Evolutionary conservation across 257 asterid genomes (phyloP), one percentile per base, ranked within the genome.

Genomic region (Plantago elongata): DNA sequence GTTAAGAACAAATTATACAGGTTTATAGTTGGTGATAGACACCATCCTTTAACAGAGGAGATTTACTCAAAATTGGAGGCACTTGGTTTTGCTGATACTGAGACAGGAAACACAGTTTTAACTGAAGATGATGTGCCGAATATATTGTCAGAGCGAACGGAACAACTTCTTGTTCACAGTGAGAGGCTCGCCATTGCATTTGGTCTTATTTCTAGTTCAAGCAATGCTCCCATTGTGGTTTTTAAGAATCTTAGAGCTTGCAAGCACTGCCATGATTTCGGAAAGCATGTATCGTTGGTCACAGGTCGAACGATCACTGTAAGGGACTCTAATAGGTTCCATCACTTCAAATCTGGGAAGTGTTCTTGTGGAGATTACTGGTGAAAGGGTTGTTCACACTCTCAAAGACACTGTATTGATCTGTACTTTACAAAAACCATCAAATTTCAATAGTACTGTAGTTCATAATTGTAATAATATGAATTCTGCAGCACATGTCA

Each of bases 181-280:
- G 86, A 81, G 84, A 75, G 87, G 69, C 83, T 84, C 43, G 88
- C 88, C 0, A 81, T 84, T 67, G 84, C 84, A 18, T 84, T 68
- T 27, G 86, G 92, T 17, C 78, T 81, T 6, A 75, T 84, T 27
- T 66, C 82, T 10, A 64, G 77, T 5, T 67, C 72, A 62, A 59
- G 15, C 11, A n/a, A 37, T 13, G 61, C 71, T 5, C 69, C 80
- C 13, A 57, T 80, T 15, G 67, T 74, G 54, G 84, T 81, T 9
- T 81, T 79, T 74, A 84, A 84, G 77, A 84, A 81, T 71, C 83
- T 81, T 12, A 76, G 84, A 58, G 85, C 85, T 50, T 84, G 92
- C 56, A 81, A 54, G 54, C 83, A 72, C n/a, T 84, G 91, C 65
- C 91, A 84, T 67, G 78, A 74, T 11, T 84, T 83, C 61, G 85